These are phyloP conservation scores for Cenchrus americanus DNA, from an alignment of 176 grass and related monocot genomes.

Conservation along the genomic window DNA sequence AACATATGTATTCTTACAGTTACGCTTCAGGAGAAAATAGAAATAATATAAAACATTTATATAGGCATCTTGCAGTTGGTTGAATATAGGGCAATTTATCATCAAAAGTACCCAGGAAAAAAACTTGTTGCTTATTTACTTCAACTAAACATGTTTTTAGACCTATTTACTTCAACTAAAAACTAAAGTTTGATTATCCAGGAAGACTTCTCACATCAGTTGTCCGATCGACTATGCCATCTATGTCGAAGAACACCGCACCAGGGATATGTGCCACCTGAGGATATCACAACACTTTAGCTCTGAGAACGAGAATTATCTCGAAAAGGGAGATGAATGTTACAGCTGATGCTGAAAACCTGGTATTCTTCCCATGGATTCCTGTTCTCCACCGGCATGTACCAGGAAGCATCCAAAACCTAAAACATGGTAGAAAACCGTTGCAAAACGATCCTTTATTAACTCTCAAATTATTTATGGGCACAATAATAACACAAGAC, in stretches of 20 bases:
- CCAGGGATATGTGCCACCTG: slow-evolving; percentile 80
- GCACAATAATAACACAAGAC: background rate
- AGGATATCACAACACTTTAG: slow-evolving; percentile 47
- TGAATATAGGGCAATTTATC: background rate
- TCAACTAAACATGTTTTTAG: background rate
- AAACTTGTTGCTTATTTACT: background rate
- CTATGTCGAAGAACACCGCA: slow-evolving; percentile 82
- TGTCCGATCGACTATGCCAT: slow-evolving; percentile 65
- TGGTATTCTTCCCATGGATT: slow-evolving; percentile 83
- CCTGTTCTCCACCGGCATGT: slow-evolving; percentile 81
- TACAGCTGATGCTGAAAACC: slow-evolving; percentile 45
- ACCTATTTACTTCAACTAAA: slow-evolving; percentile 10
- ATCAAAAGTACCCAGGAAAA: background rate
- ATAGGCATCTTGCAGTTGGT: background rate
- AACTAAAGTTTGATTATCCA: background rate
- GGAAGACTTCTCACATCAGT: slow-evolving; percentile 66
- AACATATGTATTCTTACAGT: background rate
- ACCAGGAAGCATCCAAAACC: slow-evolving; percentile 97
- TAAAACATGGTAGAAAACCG: slow-evolving; percentile 26
- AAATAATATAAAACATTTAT: background rate
- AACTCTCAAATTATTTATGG: background rate
- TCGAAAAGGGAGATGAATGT: slow-evolving; percentile 6
- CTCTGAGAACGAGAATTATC: slow-evolving; percentile 13
- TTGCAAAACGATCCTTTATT: background rate
- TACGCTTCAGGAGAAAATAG: background rate